phyloP scores from a whole-genome alignment of 192 early-diverging fungal genomes.

The Backusella australiensis region DNA sequence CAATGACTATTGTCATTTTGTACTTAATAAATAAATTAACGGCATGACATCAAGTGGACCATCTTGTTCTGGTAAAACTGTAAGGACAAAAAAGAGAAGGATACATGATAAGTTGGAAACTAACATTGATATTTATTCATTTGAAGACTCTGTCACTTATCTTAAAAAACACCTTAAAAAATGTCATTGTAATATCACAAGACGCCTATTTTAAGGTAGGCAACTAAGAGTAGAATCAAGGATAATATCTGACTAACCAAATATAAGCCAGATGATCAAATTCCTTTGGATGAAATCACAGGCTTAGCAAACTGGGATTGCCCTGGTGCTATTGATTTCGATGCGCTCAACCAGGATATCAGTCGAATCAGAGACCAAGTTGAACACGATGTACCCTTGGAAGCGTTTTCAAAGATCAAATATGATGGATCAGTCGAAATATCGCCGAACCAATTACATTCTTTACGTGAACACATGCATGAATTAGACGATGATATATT shows the following conservation, averaged over 20 bases:
- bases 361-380: conserved; percentile 24
- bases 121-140: neutral
- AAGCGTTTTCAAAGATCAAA: neutral
- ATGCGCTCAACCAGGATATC: conserved; percentile 29
- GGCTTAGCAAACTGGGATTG: conserved; percentile 77
- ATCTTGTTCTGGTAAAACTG: conserved; percentile 72
- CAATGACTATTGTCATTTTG: neutral
- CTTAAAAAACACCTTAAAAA: conserved; percentile 57
- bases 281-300: conserved; percentile 58
- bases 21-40: neutral
- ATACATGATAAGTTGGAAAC: neutral
- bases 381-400: neutral
- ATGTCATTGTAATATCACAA: conserved; percentile 62
- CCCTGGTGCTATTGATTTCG: conserved; percentile 62
- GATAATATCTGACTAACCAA: neutral
- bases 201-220: conserved; percentile 67
- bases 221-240: neutral
- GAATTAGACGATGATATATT: conserved; percentile 26
- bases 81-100: conserved; percentile 13
- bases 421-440: neutral
- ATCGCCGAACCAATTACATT: neutral
- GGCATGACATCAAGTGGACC: conserved; percentile 50
- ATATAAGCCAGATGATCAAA: conserved; percentile 49
- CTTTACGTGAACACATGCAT: conserved; percentile 17
- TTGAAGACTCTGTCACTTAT: conserved; percentile 51